Conservation (phyloP, 192 early-diverging fungal genomes). For the Dissophora globulifera region DNA sequence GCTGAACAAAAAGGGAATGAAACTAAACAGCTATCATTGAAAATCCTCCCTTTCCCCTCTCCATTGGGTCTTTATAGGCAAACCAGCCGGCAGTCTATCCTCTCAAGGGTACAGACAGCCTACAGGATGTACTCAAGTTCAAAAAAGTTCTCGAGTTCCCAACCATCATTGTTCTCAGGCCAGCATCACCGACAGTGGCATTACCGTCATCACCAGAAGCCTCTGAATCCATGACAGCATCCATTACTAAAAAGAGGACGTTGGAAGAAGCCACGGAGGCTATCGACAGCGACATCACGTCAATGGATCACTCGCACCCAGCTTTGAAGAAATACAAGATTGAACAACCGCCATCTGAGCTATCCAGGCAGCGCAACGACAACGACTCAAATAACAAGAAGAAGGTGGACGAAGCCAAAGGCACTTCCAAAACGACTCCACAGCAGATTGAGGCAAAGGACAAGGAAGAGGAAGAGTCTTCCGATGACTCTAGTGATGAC, state of each 20-base stretch:
- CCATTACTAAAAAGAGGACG: neutral
- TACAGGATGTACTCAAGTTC: constrained; percentile 57
- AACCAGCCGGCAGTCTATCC: constrained; percentile 60
- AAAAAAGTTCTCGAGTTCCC: constrained; percentile 65
- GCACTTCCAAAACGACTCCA: neutral
- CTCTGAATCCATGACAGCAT: neutral
- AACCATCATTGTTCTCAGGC: constrained; percentile 52
- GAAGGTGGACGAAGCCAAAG: neutral
- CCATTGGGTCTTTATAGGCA: too few relatives aligned
- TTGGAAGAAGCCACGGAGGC: neutral
- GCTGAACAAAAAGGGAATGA: too few relatives aligned
- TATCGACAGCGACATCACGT: neutral
- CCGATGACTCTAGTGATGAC: constrained; percentile 4
- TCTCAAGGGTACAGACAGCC: constrained; percentile 40
- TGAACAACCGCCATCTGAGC: constrained; percentile 25
- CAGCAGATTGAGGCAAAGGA: neutral
- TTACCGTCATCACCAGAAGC: neutral
- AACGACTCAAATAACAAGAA: constrained; percentile 1
- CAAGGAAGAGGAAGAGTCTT: neutral
- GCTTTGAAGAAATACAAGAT: constrained; percentile 30
- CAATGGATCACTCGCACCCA: constrained; percentile 1
- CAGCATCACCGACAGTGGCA: neutral
- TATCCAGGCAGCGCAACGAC: constrained; percentile 8
- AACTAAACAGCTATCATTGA: too few relatives aligned
- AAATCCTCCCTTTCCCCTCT: neutral